These are phyloP conservation scores for Coemansia sp. DNA, from an alignment of 192 early-diverging fungal species.

Conservation along the genomic window DNA sequence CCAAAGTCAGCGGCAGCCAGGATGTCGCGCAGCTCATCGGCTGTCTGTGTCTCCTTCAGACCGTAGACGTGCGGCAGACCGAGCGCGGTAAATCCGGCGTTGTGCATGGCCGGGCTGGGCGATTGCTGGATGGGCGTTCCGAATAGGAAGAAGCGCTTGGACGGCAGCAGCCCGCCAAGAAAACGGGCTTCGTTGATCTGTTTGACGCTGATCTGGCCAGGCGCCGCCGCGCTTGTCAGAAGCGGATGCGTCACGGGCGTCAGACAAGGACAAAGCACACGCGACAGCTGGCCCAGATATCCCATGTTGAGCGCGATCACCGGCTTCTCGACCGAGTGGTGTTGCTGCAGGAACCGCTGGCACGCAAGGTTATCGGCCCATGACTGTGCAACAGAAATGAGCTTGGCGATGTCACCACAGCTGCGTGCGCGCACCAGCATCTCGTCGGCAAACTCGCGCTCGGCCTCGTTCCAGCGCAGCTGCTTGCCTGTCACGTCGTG, in stretches of 20 bases:
- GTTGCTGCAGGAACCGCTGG: slow-evolving; percentile 63
- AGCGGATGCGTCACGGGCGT: slow-evolving; percentile 92
- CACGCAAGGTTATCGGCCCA: slow-evolving; percentile 85
- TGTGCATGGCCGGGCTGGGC: slow-evolving; percentile 90
- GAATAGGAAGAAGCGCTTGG: slow-evolving; percentile 80
- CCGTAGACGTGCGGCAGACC: slow-evolving; percentile 85
- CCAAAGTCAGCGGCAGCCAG: slow-evolving; percentile 69
- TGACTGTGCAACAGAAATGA: slow-evolving; percentile 78
- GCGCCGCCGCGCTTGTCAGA: slow-evolving; percentile 81
- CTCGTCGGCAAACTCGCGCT: slow-evolving; percentile 44
- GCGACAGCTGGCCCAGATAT: slow-evolving; percentile 81
- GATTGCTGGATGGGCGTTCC: slow-evolving; percentile 91
- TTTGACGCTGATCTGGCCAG: slow-evolving; percentile 85
- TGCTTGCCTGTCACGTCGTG: slow-evolving; percentile 72
- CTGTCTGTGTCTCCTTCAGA: slow-evolving; percentile 68
- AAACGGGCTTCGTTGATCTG: slow-evolving; percentile 77
- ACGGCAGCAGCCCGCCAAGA: slow-evolving; percentile 66
- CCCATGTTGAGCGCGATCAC: slow-evolving; percentile 97
- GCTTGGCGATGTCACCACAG: slow-evolving; percentile 87
- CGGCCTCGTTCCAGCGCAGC: slow-evolving; percentile 36
- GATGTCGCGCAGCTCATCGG: slow-evolving; percentile 60
- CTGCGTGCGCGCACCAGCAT: slow-evolving; percentile 54
- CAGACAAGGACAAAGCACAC: slow-evolving; percentile 85
- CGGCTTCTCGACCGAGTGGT: slow-evolving; percentile 55
- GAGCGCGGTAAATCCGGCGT: slow-evolving; percentile 81